Base-by-base conservation (phyloP, 768 basidiomycete species). In the Cystobasidium onofrii region DNA sequence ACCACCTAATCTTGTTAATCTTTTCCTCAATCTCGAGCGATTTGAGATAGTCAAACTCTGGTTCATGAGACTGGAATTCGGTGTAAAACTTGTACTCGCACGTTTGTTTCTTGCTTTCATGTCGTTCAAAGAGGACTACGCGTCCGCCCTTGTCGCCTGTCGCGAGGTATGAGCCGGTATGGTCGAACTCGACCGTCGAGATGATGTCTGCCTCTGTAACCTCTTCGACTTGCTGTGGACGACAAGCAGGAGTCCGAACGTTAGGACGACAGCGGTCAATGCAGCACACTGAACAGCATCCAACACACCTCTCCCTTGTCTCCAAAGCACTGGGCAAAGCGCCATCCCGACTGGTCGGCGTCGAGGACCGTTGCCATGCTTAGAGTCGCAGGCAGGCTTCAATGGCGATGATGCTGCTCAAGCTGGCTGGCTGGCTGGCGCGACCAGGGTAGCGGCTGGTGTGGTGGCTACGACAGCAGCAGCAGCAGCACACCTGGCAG, bases 1-100 rank as follows among this genome's bases (percentile, higher is more conserved):
- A 97, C 96, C 96, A 99, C 82, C 93, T 92, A 87, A 99, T 99
- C 87, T 96, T 91, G 85, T 99, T 99, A 85, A 99, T 99, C 89
- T 99, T 99, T 86, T 99, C 96, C 83, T 99, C 96, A 83, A 99
- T 99, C 86, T 99, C 96, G 78, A 99, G 85, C 27, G 92, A 96
- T 86, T 99, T 99, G 80, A 99, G 88, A 82, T 99, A 99, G 84
- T 99, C 96, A 82, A 99, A 99, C 82, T 99, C 96, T 70, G 96
- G 96, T 82, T 99, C 96, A 82, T 99, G 96, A 57, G 92, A 94
- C 85, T 99, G 96, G 81, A 98, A 96, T 83, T 99, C 96, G 64
- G 96, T 99, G 82, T 98, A 98, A 83, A 99, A 99, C 83, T 97
- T 98, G 88, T 99, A 99, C 84, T 99, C 96, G 84, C 96, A 99